These are phyloP conservation scores for Hyaloraphidium curvatum DNA, from an alignment of 192 early-diverging fungal species.

Conservation along the genomic window DNA sequence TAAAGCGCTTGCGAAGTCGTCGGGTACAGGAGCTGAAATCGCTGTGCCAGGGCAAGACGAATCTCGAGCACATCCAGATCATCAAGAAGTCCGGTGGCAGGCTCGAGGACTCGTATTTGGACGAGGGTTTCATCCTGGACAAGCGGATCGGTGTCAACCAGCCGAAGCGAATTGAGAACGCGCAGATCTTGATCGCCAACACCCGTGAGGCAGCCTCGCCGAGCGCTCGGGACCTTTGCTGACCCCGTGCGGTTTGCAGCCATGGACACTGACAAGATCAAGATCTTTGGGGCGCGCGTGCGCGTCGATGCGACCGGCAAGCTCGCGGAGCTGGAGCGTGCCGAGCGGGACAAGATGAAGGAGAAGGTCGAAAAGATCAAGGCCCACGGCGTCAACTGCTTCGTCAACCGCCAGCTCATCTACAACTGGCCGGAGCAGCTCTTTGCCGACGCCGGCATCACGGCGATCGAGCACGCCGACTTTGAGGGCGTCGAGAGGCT, in stretches of 20 bases:
- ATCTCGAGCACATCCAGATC: constrained; percentile 96
- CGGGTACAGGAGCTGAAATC: not conserved
- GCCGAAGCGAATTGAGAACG: constrained; percentile 89
- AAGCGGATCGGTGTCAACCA: constrained; percentile 98
- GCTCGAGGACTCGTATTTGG: constrained; percentile 84
- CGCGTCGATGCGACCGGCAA: constrained; percentile 91
- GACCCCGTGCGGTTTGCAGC: constrained; percentile 22
- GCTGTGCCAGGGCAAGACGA: constrained; percentile 63
- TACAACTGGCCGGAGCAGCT: constrained; percentile 99
- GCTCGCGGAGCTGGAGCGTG: constrained; percentile 94
- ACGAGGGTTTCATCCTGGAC: constrained; percentile 95
- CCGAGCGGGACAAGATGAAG: constrained; percentile 96
- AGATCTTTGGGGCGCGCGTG: constrained; percentile 95
- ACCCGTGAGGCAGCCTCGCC: constrained; percentile 41
- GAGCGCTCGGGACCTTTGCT: not conserved
- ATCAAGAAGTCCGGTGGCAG: constrained; percentile 97
- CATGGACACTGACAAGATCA: constrained; percentile 99
- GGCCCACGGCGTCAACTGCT: constrained; percentile 92
- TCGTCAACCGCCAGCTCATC: constrained; percentile 98
- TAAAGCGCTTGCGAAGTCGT: too few species aligned
- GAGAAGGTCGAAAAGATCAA: constrained; percentile 98
- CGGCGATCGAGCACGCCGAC: constrained; percentile 96
- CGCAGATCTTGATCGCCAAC: constrained; percentile 91
- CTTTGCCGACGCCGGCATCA: constrained; percentile 91
- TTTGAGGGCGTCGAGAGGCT: constrained; percentile 96